Evolutionary conservation across 306 rosid genomes (phyloP).

Genomic region (Dalbergia cochinchinensis): DNA sequence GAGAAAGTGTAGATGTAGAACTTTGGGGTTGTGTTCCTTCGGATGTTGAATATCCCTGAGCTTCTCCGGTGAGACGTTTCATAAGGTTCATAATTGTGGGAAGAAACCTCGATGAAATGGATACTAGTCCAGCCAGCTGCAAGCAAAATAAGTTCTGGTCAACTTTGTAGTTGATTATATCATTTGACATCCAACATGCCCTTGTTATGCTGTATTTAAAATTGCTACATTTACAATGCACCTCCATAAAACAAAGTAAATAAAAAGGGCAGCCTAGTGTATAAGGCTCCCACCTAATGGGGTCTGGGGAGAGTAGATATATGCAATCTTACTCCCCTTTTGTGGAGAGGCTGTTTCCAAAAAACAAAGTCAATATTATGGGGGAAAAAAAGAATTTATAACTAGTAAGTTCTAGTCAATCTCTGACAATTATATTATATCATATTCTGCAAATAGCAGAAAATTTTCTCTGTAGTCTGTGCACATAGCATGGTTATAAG

Average conservation of each 20-base stretch:
- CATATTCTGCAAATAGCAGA: not conserved
- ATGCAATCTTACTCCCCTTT: too few species aligned
- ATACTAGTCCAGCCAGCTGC: slow-evolving; percentile 80
- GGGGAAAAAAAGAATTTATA: slow-evolving; percentile 12
- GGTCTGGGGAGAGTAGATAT: too few species aligned
- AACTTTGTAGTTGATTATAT: slow-evolving; percentile 19
- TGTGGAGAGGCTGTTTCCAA: too few species aligned
- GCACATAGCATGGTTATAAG: slow-evolving; percentile 16
- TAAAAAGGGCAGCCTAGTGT: not conserved
- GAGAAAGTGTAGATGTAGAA: slow-evolving; percentile 2
- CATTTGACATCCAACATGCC: not conserved
- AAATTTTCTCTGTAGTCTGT: not conserved
- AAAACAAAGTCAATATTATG: too few species aligned
- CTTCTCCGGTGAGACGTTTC: slow-evolving; percentile 77
- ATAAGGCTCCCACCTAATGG: too few species aligned
- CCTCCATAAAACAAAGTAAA: slow-evolving; percentile 33
- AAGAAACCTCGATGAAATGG: slow-evolving; percentile 72
- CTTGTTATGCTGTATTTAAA: not conserved
- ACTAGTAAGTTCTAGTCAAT: not conserved
- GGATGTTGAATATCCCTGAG: slow-evolving; percentile 51
- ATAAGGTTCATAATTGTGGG: slow-evolving; percentile 83
- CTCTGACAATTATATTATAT: not conserved
- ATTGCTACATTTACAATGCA: slow-evolving; percentile 1
- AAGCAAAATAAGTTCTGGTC: slow-evolving; percentile 41
- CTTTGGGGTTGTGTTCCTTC: slow-evolving; percentile 42